phyloP scores from a whole-genome alignment of 805 yeast species.

The Starmerella sirachaensis region DNA sequence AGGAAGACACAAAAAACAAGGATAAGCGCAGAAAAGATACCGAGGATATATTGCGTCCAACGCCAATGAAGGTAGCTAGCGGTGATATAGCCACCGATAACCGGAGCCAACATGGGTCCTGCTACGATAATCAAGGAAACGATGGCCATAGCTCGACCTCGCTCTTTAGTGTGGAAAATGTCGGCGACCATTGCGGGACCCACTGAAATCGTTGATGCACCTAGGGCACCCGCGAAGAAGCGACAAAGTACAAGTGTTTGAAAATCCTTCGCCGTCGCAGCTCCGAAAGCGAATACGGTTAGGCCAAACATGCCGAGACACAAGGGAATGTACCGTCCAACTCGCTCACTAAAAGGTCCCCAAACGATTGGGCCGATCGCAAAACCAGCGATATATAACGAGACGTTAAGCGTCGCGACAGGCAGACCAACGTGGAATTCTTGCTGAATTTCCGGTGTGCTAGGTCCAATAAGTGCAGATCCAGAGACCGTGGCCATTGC shows the following conservation, averaged over 20 bases:
- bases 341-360: conserved; percentile 43
- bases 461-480: conserved; percentile 39
- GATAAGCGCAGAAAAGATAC: conserved; percentile 30
- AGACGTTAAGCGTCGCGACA: conserved; percentile 42
- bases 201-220: conserved; percentile 46
- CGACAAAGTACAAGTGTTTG: conserved; percentile 44
- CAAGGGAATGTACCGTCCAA: conserved; percentile 51
- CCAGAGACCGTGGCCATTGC: conserved; percentile 27
- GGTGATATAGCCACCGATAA: conserved; percentile 44
- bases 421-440: conserved; percentile 36
- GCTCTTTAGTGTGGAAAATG: conserved; percentile 8
- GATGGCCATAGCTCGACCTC: conserved; percentile 17
- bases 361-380: conserved; percentile 57
- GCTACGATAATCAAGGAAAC: conserved; percentile 15
- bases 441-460: conserved; percentile 28
- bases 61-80: conserved; percentile 60
- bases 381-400: conserved; percentile 53
- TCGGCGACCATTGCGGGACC: conserved; percentile 19
- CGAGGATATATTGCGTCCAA: conserved; percentile 41
- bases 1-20: conserved; percentile 30
- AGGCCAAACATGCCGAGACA: conserved; percentile 35
- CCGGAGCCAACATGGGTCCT: conserved; percentile 26
- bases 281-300: conserved; percentile 21
- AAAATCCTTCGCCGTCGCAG: conserved; percentile 18
- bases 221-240: conserved; percentile 67